These are phyloP conservation scores for Diaporthe sp. DNA, from an alignment of 2,329 filamentous ascomycete genomes.

Conservation along the genomic window DNA sequence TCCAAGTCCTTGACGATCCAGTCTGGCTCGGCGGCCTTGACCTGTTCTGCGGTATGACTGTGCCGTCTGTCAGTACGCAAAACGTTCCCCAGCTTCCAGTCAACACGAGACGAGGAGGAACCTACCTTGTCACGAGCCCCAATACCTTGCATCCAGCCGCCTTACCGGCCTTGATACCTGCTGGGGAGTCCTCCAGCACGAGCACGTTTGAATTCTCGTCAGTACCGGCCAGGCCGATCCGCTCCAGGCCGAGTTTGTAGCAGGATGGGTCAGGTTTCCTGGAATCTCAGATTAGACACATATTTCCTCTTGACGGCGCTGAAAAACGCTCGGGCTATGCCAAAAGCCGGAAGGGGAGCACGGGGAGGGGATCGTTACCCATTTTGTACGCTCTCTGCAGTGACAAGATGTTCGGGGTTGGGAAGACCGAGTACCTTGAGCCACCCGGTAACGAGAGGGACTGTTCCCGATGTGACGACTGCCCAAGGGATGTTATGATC, in stretches of 20 bases:
- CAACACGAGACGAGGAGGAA: background rate
- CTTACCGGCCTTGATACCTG: conserved; percentile 86
- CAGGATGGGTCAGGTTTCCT: conserved; percentile 83
- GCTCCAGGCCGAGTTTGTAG: conserved; percentile 76
- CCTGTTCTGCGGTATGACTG: conserved; percentile 81
- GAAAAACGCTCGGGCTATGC: background rate
- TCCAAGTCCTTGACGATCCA: conserved; percentile 86
- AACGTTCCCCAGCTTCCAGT: background rate
- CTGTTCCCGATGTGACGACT: conserved; percentile 83
- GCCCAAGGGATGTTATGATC: conserved; percentile 79
- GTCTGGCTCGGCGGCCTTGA: conserved; percentile 83
- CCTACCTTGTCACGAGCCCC: conserved; percentile 76
- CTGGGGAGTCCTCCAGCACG: conserved; percentile 90
- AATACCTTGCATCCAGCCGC: conserved; percentile 88
- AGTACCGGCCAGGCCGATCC: conserved; percentile 65
- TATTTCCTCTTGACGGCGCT: background rate
- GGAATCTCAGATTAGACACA: background rate
- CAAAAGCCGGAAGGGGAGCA: background rate
- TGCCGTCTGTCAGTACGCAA: conserved; percentile 5
- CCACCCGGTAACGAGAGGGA: conserved; percentile 79
- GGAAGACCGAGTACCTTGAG: conserved; percentile 75
- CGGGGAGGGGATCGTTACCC: conserved; percentile 47
- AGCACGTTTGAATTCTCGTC: conserved; percentile 65
- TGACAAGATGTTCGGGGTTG: conserved; percentile 74
- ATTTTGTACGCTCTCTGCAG: conserved; percentile 79